Evolutionary conservation across 495 filamentous ascomycete species (phyloP).

Genomic region (Chaetomium tenue): DNA sequence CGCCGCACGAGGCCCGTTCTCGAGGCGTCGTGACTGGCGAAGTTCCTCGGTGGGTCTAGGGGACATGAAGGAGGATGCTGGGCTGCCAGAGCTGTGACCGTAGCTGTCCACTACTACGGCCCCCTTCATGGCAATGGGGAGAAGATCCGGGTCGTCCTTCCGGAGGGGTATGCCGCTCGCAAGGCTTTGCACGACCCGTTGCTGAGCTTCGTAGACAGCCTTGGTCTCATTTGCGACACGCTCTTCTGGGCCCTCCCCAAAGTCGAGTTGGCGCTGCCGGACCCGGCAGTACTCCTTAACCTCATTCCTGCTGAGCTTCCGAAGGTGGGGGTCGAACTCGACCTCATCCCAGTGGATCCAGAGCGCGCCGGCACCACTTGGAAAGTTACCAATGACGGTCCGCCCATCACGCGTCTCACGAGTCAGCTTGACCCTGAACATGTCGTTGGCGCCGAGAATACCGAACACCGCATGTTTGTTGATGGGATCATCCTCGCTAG

Average conservation of each 20-base stretch:
- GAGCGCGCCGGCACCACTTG: slow-evolving; percentile 49
- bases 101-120: slow-evolving; percentile 12
- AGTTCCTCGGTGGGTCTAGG: slow-evolving; percentile 30
- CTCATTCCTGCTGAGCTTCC: slow-evolving; percentile 44
- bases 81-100: slow-evolving; percentile 11
- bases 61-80: slow-evolving; percentile 17
- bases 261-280: slow-evolving; percentile 49
- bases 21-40: slow-evolving; percentile 34
- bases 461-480: slow-evolving; percentile 55
- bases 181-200: slow-evolving; percentile 38
- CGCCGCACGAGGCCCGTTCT: slow-evolving; percentile 17
- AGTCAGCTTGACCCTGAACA: slow-evolving; percentile 54
- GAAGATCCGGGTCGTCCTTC: slow-evolving; percentile 19
- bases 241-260: slow-evolving; percentile 45
- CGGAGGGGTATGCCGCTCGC: slow-evolving; percentile 7
- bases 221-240: slow-evolving; percentile 48
- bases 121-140: slow-evolving; percentile 28
- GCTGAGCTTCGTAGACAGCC: slow-evolving; percentile 49
- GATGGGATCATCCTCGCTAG: slow-evolving; percentile 34
- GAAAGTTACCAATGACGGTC: slow-evolving; percentile 50
- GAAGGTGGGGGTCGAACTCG: slow-evolving; percentile 48
- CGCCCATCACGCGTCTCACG: slow-evolving; percentile 51
- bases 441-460: slow-evolving; percentile 52
- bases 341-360: slow-evolving; percentile 58
- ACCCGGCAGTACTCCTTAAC: slow-evolving; percentile 56